Conservation (phyloP, 2,329 filamentous ascomycete genomes). For the Stenocarpella maydis region DNA sequence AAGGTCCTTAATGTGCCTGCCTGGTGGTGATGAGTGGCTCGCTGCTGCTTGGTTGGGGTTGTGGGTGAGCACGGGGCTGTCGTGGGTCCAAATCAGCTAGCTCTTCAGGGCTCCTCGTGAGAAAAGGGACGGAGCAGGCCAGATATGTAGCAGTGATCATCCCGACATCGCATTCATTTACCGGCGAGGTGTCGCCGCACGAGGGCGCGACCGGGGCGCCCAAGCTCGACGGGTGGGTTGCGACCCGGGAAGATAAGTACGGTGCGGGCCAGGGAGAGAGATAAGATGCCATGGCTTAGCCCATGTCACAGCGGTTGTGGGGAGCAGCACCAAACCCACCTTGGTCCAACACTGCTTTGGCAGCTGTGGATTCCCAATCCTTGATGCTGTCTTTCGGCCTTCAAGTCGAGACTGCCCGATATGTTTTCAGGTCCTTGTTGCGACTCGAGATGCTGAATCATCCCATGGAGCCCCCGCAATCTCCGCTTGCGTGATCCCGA, state of each 20-base stretch:
- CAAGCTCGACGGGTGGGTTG: conserved; percentile 10
- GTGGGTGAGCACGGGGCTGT: neutral
- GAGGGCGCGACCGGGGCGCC: neutral
- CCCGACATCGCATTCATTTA: conserved; percentile 6
- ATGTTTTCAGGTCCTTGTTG: neutral
- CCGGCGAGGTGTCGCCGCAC: neutral
- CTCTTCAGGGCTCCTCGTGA: neutral
- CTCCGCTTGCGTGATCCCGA: conserved; percentile 15
- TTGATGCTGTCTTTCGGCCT: neutral
- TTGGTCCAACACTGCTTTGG: neutral
- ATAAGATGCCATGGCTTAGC: conserved; percentile 16
- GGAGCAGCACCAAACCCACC: no score
- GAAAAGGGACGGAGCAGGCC: neutral
- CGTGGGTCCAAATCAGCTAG: neutral
- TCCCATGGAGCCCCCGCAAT: neutral
- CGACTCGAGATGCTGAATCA: neutral
- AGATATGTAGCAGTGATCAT: neutral
- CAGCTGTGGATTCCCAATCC: no score
- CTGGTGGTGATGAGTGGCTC: neutral
- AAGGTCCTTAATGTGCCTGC: neutral
- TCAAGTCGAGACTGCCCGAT: neutral
- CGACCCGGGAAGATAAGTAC: conserved; percentile 12
- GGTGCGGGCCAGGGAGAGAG: neutral
- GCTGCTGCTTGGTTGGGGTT: no score
- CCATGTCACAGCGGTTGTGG: no score